Percentiles rank a stretch among this genome's conserved stretches.
Evolutionary conservation across 2,329 filamentous ascomycete genomes (phyloP).

Genomic region (Fusarium brevicatenulatum): DNA sequence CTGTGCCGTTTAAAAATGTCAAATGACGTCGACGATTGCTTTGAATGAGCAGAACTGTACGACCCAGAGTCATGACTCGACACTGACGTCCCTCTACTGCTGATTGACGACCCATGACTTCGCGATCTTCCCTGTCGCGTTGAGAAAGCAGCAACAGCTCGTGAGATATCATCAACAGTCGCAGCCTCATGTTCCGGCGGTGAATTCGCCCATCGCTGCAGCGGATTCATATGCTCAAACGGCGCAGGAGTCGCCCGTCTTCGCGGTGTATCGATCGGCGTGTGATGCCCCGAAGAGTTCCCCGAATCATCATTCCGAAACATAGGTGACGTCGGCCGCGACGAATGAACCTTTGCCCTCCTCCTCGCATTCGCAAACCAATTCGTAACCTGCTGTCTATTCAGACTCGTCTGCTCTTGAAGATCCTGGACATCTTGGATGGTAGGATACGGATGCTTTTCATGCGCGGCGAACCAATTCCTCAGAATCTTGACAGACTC

Average conservation of each 20-base stretch:
- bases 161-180: slow-evolving; percentile 46
- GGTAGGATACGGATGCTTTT: slow-evolving; percentile 82
- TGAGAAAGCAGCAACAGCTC: slow-evolving; percentile 38
- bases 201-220: slow-evolving; percentile 49
- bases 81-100: slow-evolving; percentile 31
- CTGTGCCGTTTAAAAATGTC: slow-evolving; percentile 29
- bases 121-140: slow-evolving; percentile 52
- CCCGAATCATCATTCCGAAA: slow-evolving; percentile 30
- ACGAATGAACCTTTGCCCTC: slow-evolving; percentile 70
- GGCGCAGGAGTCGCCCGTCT: slow-evolving; percentile 50
- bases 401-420: slow-evolving; percentile 78
- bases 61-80: slow-evolving; percentile 27
- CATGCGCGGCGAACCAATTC: slow-evolving; percentile 80
- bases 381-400: slow-evolving; percentile 81
- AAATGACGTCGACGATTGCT: slow-evolving; percentile 16
- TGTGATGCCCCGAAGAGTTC: slow-evolving; percentile 21
- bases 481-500: slow-evolving; percentile 65
- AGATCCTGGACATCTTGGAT: slow-evolving; percentile 83
- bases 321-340: slow-evolving; percentile 44
- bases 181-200: slow-evolving; percentile 49
- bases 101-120: slow-evolving; percentile 54
- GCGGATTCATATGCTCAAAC: slow-evolving; percentile 39
- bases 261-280: slow-evolving; percentile 67
- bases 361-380: slow-evolving; percentile 89
- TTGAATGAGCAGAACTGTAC: slow-evolving; percentile 32